phyloP scores from a whole-genome alignment of 768 basidiomycete species.

The Gelatoporia subvermispora region DNA sequence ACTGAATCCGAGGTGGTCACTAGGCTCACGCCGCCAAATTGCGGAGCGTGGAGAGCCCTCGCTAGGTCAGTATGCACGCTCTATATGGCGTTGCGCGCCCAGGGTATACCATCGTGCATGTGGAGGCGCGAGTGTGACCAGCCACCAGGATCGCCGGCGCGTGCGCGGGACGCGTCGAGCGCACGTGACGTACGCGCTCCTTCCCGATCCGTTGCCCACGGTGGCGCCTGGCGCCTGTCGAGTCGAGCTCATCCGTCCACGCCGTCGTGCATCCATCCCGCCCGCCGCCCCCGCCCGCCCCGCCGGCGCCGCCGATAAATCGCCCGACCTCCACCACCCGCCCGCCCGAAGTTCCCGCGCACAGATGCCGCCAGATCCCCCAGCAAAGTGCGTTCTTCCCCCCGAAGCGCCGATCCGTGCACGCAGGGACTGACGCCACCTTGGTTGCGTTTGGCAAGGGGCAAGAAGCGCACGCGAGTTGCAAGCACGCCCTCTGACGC shows the following conservation, averaged over 20 bases:
- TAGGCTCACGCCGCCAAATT: no score
- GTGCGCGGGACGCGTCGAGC: neutral
- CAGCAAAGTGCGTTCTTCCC: constrained; percentile 24
- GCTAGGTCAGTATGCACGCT: no score
- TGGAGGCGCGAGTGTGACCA: no score
- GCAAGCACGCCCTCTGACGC: constrained; percentile 19
- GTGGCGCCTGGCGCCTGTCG: neutral
- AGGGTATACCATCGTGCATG: no score
- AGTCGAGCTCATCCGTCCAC: constrained; percentile 9
- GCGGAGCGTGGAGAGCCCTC: constrained; percentile 7
- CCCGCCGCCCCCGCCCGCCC: neutral
- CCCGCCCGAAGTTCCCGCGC: constrained; percentile 16
- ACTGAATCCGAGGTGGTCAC: neutral
- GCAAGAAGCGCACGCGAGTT: constrained; percentile 46
- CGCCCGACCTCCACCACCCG: neutral
- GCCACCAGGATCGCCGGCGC: no score
- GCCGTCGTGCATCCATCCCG: constrained; percentile 19
- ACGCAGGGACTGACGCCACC: no score
- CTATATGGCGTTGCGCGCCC: no score
- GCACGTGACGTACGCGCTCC: constrained; percentile 1
- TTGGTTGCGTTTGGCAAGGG: constrained; percentile 23
- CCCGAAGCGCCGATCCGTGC: neutral
- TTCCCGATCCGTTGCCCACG: neutral
- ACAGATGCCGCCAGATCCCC: constrained; percentile 9
- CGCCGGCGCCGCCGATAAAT: neutral